A percentile compares a stretch with the other conserved stretches of the same genome.
phyloP scores from a whole-genome alignment of 1,284 basidiomycete species.

The Boletellus deceptivus region DNA sequence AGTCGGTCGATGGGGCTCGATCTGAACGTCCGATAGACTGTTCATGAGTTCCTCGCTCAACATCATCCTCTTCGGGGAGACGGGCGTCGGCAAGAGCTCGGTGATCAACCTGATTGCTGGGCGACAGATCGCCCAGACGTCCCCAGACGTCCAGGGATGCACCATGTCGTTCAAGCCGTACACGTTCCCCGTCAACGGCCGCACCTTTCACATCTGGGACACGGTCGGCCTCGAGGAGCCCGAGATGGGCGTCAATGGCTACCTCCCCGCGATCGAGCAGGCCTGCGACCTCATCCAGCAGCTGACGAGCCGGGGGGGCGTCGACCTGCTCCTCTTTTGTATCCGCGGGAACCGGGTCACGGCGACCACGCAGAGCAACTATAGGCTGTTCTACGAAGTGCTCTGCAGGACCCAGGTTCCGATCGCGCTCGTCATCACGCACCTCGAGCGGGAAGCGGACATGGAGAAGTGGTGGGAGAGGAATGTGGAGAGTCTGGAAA shows the following conservation, averaged over 20 bases:
- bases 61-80: constrained; percentile 35
- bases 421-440: constrained; percentile 38
- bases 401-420: constrained; percentile 37
- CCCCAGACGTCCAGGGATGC: constrained; percentile 27
- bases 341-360: constrained; percentile 37
- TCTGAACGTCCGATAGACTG: constrained; percentile 19
- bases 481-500: constrained; percentile 23
- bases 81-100: constrained; percentile 34
- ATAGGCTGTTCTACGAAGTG: constrained; percentile 36
- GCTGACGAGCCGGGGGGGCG: constrained; percentile 29
- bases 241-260: constrained; percentile 22
- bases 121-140: constrained; percentile 20
- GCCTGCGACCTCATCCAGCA: constrained; percentile 36
- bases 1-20: constrained; percentile 6
- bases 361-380: constrained; percentile 36
- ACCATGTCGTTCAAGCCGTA: constrained; percentile 31
- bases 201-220: constrained; percentile 35
- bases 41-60: constrained; percentile 26
- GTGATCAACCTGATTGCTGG: constrained; percentile 35
- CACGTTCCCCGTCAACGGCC: constrained; percentile 15
- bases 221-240: constrained; percentile 41
- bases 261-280: constrained; percentile 34
- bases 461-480: constrained; percentile 35
- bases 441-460: constrained; percentile 35
- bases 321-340: constrained; percentile 40